Conservation (phyloP, 805 yeast species). For the Ascoidea tarda region DNA sequence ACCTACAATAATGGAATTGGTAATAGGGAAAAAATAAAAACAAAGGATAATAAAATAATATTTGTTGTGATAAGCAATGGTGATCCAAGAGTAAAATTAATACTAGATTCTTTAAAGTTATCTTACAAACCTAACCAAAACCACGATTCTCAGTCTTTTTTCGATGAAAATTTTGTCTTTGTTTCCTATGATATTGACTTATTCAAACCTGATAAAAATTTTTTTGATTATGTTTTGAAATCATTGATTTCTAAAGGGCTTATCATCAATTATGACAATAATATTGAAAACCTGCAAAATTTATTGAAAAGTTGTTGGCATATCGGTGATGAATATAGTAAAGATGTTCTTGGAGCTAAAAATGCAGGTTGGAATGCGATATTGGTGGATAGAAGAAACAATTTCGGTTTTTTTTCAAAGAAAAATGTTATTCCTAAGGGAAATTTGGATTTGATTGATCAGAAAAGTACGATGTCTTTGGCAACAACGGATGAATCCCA, state of each 20-base stretch:
- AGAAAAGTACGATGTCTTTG: background rate
- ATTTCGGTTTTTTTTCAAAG: background rate
- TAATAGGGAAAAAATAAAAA: constrained; percentile 1
- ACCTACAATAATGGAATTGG: background rate
- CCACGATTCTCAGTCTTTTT: constrained; percentile 15
- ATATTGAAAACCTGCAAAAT: constrained; percentile 6
- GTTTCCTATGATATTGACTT: constrained; percentile 43
- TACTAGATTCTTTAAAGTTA: constrained; percentile 34
- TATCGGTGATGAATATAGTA: constrained; percentile 45
- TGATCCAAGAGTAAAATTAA: constrained; percentile 34
- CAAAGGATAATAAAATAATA: constrained; percentile 17
- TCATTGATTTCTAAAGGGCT: constrained; percentile 15
- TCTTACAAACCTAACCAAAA: background rate
- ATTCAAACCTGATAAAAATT: constrained; percentile 34
- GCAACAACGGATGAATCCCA: background rate
- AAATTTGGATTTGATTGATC: background rate
- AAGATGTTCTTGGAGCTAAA: constrained; percentile 39
- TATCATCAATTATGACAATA: constrained; percentile 6
- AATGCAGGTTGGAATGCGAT: constrained; percentile 52
- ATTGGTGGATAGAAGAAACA: constrained; percentile 31
- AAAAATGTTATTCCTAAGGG: too few species aligned
- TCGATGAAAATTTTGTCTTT: constrained; percentile 25
- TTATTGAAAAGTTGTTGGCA: constrained; percentile 34
- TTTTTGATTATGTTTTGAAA: constrained; percentile 27
- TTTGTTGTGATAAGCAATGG: constrained; percentile 45